These are phyloP conservation scores for Linum tenue DNA, from an alignment of 345 rosid species.

Conservation along the genomic window DNA sequence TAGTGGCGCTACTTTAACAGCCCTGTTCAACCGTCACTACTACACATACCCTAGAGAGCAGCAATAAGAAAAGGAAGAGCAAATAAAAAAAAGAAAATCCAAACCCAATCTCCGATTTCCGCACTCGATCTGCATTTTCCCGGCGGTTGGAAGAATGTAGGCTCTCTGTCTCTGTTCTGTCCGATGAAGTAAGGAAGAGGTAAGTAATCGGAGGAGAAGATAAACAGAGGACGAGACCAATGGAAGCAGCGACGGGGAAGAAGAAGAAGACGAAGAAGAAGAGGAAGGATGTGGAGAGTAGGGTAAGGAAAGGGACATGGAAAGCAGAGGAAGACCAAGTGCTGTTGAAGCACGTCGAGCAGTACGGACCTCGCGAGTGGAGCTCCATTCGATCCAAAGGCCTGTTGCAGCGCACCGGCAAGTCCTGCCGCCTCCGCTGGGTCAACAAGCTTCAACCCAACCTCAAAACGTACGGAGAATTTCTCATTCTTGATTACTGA, in stretches of 20 bases:
- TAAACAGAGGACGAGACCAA: background rate
- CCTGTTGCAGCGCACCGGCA: conserved; percentile 71
- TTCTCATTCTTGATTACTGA: background rate
- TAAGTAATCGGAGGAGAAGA: too few relatives aligned
- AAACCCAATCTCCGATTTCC: too few relatives aligned
- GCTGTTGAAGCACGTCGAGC: conserved; percentile 54
- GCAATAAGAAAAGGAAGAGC: too few relatives aligned
- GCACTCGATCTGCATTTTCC: too few relatives aligned
- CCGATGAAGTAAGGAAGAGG: too few relatives aligned
- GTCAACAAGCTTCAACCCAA: conserved; percentile 93
- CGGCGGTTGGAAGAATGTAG: too few relatives aligned
- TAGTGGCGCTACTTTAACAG: too few relatives aligned
- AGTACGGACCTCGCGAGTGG: conserved; percentile 88
- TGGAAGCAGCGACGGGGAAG: background rate
- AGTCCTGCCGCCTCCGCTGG: conserved; percentile 98
- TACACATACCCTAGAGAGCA: too few relatives aligned
- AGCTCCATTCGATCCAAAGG: conserved; percentile 99
- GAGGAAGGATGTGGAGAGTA: conserved; percentile 34
- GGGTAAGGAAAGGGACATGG: conserved; percentile 87
- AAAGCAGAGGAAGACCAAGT: conserved; percentile 85
- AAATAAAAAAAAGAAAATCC: too few relatives aligned
- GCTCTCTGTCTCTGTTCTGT: too few relatives aligned
- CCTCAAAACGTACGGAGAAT: conserved; percentile 48
- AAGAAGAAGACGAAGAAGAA: background rate
- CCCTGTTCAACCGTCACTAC: too few relatives aligned